Conservation (phyloP, 169 alveolate species). For the Babesia divergens region DNA sequence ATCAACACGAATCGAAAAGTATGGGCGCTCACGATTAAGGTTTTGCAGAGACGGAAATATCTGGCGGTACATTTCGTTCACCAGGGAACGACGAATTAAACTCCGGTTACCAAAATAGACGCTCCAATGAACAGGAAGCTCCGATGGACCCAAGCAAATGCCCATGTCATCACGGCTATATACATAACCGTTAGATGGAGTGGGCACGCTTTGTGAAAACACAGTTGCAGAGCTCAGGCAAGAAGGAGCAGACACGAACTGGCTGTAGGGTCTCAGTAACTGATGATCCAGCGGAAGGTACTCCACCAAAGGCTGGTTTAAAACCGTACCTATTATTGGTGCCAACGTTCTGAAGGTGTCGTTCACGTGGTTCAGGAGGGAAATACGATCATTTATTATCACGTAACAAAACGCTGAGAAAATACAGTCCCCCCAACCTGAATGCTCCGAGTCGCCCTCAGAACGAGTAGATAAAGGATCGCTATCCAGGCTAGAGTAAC, state of each 20-base stretch:
- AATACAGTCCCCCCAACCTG: not conserved
- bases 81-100: conserved; percentile 24
- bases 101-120: conserved; percentile 34
- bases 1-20: conserved; percentile 59
- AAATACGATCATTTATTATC: conserved; percentile 32
- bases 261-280: not conserved
- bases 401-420: conserved; percentile 29
- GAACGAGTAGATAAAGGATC: not conserved
- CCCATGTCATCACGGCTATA: not conserved
- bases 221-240: not conserved
- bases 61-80: conserved; percentile 63
- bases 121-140: conserved; percentile 51
- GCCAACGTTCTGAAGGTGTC: conserved; percentile 34
- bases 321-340: conserved; percentile 54
- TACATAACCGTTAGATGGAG: not conserved
- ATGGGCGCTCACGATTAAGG: conserved; percentile 50
- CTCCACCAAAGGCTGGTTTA: conserved; percentile 59
- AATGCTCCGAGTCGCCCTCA: not conserved
- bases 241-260: conserved; percentile 12
- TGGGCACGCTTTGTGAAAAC: not conserved
- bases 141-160: conserved; percentile 46
- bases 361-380: conserved; percentile 17
- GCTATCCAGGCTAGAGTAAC: not conserved
- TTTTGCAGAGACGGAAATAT: conserved; percentile 34
- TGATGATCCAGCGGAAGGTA: conserved; percentile 41